These are phyloP conservation scores for Glutinoglossum americanum DNA, from an alignment of 495 filamentous ascomycete species.

Conservation along the genomic window DNA sequence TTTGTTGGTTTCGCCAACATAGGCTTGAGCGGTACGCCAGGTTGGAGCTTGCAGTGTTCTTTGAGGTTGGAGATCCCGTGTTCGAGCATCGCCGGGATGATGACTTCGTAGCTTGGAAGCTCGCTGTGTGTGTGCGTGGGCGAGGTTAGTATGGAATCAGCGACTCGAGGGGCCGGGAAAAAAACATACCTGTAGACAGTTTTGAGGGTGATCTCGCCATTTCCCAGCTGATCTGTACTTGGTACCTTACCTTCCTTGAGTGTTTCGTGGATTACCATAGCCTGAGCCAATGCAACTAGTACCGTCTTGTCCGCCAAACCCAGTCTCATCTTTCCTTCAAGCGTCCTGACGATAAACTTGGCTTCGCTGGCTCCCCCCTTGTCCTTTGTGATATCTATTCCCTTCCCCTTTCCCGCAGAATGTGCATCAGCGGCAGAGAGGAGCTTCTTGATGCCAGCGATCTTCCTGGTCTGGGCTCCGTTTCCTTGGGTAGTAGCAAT, in stretches of 20 bases:
- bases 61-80: constrained; percentile 64
- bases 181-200: constrained; percentile 56
- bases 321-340: constrained; percentile 83
- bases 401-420: constrained; percentile 44
- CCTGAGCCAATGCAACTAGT: constrained; percentile 70
- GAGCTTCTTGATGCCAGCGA: constrained; percentile 86
- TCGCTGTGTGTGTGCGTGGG: constrained; percentile 28
- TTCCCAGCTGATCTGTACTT: constrained; percentile 48
- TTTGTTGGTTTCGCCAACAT: constrained; percentile 99
- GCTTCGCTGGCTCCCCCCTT: constrained; percentile 89
- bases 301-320: constrained; percentile 86
- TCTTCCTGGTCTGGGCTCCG: constrained; percentile 74
- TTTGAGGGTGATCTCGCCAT: constrained; percentile 71
- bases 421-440: constrained; percentile 65
- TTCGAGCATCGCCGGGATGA: constrained; percentile 71
- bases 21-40: constrained; percentile 87
- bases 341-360: constrained; percentile 76
- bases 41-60: constrained; percentile 77
- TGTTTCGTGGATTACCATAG: constrained; percentile 63
- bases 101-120: constrained; percentile 84
- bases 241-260: constrained; percentile 44
- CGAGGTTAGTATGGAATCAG: too few relatives aligned
- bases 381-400: constrained; percentile 70
- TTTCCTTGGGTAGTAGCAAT: constrained; percentile 77
- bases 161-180: not conserved